These are phyloP conservation scores for Suillus occidentalis DNA, from an alignment of 768 basidiomycete species.

Conservation along the genomic window DNA sequence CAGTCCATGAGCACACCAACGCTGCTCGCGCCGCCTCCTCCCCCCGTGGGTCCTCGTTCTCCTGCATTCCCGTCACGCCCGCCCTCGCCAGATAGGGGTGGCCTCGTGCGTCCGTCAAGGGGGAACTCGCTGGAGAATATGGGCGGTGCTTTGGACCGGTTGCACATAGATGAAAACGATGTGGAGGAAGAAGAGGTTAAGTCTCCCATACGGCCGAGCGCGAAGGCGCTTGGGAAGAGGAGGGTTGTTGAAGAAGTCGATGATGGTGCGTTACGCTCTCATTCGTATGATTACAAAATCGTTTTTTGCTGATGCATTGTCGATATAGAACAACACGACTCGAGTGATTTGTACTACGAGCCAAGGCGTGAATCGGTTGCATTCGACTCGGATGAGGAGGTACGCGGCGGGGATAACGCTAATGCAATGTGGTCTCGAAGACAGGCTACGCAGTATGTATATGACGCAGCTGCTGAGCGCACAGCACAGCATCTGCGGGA, in stretches of 20 bases:
- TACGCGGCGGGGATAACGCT: constrained; percentile 2
- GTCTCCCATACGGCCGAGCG: constrained; percentile 65
- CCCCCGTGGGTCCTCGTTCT: constrained; percentile 71
- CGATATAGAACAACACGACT: constrained; percentile 48
- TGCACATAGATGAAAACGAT: constrained; percentile 26
- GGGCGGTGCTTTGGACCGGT: constrained; percentile 27
- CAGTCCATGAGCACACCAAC: constrained; percentile 29
- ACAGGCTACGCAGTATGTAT: constrained; percentile 71
- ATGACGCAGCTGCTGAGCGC: constrained; percentile 89
- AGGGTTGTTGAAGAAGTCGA: constrained; percentile 49
- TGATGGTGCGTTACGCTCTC: constrained; percentile 41
- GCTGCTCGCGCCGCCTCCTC: constrained; percentile 62
- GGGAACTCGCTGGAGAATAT: constrained; percentile 25
- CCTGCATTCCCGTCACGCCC: constrained; percentile 61
- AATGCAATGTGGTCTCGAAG: constrained; percentile 35
- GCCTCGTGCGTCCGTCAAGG: constrained; percentile 17
- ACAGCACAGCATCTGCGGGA: constrained; percentile 58
- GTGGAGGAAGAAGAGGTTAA: constrained; percentile 31
- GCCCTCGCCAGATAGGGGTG: constrained; percentile 61
- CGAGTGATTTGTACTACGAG: constrained; percentile 56
- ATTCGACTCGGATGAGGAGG: constrained; percentile 46
- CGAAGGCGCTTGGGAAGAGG: constrained; percentile 87
- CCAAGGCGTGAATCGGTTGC: constrained; percentile 33
- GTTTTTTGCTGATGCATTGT: neutral
- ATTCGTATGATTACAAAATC: neutral